These are phyloP conservation scores for Neodidymelliopsis sp. DNA, from an alignment of 2,329 filamentous ascomycete species.

Conservation along the genomic window DNA sequence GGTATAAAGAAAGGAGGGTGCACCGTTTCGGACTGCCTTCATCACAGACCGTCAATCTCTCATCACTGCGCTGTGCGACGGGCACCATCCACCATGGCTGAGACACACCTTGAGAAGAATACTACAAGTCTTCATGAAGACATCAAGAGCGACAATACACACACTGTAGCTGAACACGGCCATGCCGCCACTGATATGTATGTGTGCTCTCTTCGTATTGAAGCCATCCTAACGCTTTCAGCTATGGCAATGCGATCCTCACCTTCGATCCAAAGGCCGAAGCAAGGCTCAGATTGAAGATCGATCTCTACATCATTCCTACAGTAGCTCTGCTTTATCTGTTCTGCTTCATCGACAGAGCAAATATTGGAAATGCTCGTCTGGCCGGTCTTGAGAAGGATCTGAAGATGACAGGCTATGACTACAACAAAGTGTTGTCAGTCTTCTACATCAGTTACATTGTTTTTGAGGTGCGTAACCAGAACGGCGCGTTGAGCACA, in stretches of 20 bases:
- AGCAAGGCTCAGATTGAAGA: constrained; percentile 65
- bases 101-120: constrained; percentile 22
- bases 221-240: constrained; percentile 30
- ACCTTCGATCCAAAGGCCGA: constrained; percentile 65
- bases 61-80: neutral
- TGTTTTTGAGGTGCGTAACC: constrained; percentile 53
- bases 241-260: constrained; percentile 43
- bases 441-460: constrained; percentile 78
- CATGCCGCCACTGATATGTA: constrained; percentile 44
- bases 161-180: constrained; percentile 37
- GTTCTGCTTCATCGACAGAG: constrained; percentile 78
- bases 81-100: constrained; percentile 3
- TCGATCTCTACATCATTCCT: constrained; percentile 71
- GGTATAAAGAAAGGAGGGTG: constrained; percentile 15
- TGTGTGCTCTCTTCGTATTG: too few relatives aligned
- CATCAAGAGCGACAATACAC: constrained; percentile 34
- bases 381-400: constrained; percentile 71
- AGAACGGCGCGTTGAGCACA: constrained; percentile 61
- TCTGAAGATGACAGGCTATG: constrained; percentile 65
- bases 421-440: constrained; percentile 74
- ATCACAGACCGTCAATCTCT: neutral
- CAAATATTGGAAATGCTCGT: constrained; percentile 76
- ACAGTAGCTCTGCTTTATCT: constrained; percentile 72
- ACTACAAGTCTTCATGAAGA: constrained; percentile 37
- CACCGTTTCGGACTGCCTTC: constrained; percentile 13